Percentiles rank a stretch among this genome's conserved stretches.
Evolutionary conservation across 108 stramenopile genomes (phyloP).

Genomic region (Fistulifera pelliculosa): DNA sequence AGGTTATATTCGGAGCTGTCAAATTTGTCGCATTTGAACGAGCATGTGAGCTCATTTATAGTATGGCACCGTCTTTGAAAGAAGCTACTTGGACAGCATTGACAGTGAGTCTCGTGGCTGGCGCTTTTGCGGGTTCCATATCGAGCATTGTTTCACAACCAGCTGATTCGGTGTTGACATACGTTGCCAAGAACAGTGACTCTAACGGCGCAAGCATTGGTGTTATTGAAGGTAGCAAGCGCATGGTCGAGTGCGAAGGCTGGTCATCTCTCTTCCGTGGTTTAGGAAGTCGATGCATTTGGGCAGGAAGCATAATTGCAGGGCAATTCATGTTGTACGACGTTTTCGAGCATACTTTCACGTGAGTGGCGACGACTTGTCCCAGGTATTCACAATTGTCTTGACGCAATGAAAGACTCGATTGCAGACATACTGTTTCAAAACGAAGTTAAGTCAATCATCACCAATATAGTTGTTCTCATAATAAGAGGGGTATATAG

Average conservation of each 20-base stretch:
- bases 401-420: too few species aligned
- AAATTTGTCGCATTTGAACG: conserved; percentile 92
- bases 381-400: conserved; percentile 38
- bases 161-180: conserved; percentile 78
- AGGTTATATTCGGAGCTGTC: conserved; percentile 90
- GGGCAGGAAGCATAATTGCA: conserved; percentile 84
- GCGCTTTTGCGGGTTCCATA: conserved; percentile 76
- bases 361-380: conserved; percentile 71
- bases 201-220: conserved; percentile 27
- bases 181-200: conserved; percentile 51
- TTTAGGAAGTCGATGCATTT: conserved; percentile 81
- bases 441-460: too few species aligned
- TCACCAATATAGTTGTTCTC: too few species aligned
- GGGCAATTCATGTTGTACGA: conserved; percentile 94
- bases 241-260: conserved; percentile 72
- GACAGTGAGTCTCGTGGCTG: conserved; percentile 74
- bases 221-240: conserved; percentile 44
- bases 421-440: too few species aligned
- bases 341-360: conserved; percentile 76
- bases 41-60: conserved; percentile 66
- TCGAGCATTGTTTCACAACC: conserved; percentile 87
- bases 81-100: conserved; percentile 66
- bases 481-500: too few species aligned
- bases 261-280: conserved; percentile 72
- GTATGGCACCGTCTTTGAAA: conserved; percentile 36